Conservation (phyloP, 305 asterid genomes). For the Fraxinus xanthoxyloides region DNA sequence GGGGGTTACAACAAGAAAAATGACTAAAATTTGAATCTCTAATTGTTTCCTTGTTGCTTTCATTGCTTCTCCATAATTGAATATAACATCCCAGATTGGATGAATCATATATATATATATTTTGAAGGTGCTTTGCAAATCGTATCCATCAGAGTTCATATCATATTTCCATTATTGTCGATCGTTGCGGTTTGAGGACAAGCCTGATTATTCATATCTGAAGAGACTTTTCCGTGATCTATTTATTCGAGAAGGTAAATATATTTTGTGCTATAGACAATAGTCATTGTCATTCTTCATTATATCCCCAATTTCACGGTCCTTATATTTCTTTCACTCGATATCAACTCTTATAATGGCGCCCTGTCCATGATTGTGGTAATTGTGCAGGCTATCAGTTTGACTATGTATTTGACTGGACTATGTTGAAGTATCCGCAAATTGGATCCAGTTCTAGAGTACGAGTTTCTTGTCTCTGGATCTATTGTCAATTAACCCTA, state of each 20-base stretch:
- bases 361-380: background rate
- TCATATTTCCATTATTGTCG: conserved; percentile 90
- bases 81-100: conserved; percentile 11
- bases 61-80: conserved; percentile 1
- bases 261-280: background rate
- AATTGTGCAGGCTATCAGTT: conserved; percentile 71
- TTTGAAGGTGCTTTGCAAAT: conserved; percentile 76
- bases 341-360: conserved; percentile 4
- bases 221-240: conserved; percentile 93
- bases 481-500: background rate
- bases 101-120: conserved; percentile 3
- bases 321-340: background rate
- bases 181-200: conserved; percentile 86
- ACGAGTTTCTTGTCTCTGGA: conserved; percentile 39
- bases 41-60: background rate
- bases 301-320: background rate
- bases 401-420: conserved; percentile 97
- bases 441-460: conserved; percentile 75
- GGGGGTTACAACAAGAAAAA: background rate
- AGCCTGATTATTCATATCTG: conserved; percentile 95
- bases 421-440: conserved; percentile 85
- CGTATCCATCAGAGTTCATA: conserved; percentile 83
- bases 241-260: conserved; percentile 83
- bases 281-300: background rate
- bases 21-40: background rate